Percentiles rank a stretch among this genome's conserved stretches.
Conservation (phyloP, 768 basidiomycete genomes). For the Mrakia blollopis region DNA sequence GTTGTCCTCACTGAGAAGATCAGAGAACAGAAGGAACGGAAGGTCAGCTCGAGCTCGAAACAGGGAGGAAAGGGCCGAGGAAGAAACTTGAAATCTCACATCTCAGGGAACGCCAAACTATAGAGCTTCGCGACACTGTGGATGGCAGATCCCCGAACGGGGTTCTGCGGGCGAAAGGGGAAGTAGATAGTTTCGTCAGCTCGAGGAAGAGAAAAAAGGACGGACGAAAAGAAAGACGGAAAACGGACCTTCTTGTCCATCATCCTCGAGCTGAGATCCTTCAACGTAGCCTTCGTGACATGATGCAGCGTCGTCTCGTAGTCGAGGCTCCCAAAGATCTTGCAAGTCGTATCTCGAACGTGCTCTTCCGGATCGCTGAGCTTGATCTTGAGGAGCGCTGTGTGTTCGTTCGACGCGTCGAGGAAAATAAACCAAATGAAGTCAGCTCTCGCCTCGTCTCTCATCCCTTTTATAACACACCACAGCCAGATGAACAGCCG, state of each 20-base stretch:
- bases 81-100: conserved; percentile 55
- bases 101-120: conserved; percentile 76
- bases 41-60: conserved; percentile 5
- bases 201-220: background rate
- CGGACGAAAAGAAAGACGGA: background rate
- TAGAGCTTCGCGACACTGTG: conserved; percentile 72
- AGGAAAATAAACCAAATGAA: background rate
- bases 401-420: too few species aligned
- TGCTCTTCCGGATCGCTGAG: conserved; percentile 85
- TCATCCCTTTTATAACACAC: conserved; percentile 53
- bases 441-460: background rate
- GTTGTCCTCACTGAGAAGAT: conserved; percentile 62
- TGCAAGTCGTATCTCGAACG: conserved; percentile 78
- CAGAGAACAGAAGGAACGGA: background rate
- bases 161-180: conserved; percentile 36
- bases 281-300: conserved; percentile 60
- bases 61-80: background rate
- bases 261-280: conserved; percentile 62
- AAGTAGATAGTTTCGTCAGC: background rate
- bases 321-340: conserved; percentile 72
- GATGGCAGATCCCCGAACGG: conserved; percentile 60
- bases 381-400: conserved; percentile 55
- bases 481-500: background rate
- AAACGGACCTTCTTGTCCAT: conserved; percentile 74
- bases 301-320: conserved; percentile 86